These are phyloP conservation scores for Xerocomus spinulosus DNA, from an alignment of 768 basidiomycete genomes.

Conservation along the genomic window DNA sequence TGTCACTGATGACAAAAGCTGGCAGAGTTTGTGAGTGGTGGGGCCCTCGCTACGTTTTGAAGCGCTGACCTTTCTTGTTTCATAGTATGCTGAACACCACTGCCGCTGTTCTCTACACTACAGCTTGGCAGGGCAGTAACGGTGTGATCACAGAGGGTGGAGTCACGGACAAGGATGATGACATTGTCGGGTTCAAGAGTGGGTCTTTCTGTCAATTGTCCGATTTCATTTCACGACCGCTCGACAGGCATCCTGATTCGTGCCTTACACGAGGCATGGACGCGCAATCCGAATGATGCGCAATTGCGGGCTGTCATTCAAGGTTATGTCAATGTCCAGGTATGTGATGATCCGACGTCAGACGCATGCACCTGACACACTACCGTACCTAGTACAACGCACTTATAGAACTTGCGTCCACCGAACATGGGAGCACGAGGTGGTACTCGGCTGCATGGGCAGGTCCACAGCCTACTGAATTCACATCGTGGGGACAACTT, in stretches of 20 bases:
- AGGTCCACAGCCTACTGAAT: slow-evolving; percentile 2
- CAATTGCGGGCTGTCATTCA: slow-evolving; percentile 39
- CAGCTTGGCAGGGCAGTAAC: slow-evolving; percentile 44
- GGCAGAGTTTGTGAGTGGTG: slow-evolving; percentile 38
- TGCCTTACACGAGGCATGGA: slow-evolving; percentile 44
- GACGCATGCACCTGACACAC: no score
- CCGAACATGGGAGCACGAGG: background rate
- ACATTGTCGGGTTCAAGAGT: slow-evolving; percentile 53
- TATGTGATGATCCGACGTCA: slow-evolving; percentile 10
- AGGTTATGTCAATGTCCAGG: slow-evolving; percentile 52
- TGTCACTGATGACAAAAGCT: slow-evolving; percentile 39
- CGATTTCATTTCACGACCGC: background rate
- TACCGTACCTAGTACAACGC: slow-evolving; percentile 4
- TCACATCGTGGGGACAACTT: slow-evolving; percentile 11
- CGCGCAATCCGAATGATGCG: slow-evolving; percentile 34
- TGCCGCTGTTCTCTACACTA: slow-evolving; percentile 40
- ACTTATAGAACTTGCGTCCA: slow-evolving; percentile 9
- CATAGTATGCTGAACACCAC: slow-evolving; percentile 35
- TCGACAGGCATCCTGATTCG: slow-evolving; percentile 42
- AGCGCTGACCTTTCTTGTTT: slow-evolving; percentile 1
- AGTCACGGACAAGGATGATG: slow-evolving; percentile 37
- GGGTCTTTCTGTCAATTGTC: background rate
- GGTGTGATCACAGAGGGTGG: slow-evolving; percentile 52
- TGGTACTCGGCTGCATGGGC: slow-evolving; percentile 12
- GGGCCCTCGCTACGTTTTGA: no score